Evolutionary conservation across 2,329 filamentous ascomycete genomes (phyloP), one percentile per base, ranked within the genome.

Genomic region (Xenoacremonium recifei): DNA sequence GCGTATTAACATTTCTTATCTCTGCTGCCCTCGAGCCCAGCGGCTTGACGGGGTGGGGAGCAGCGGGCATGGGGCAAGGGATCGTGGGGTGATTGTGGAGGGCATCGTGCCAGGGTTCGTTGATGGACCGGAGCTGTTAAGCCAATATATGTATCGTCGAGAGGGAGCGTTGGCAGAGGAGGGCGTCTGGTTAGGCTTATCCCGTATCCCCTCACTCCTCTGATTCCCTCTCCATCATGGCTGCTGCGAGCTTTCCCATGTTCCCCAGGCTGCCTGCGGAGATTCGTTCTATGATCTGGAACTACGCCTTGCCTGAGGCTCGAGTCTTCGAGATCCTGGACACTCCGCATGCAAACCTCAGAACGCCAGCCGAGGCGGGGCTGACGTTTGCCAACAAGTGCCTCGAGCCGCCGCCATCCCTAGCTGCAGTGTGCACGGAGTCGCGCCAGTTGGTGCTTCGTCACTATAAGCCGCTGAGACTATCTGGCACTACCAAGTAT

Each of bases 261-360:
- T 53, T 54, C 27, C 20, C 20, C 25, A 50, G 37, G 17, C 29
- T 50, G 7, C 54, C 48, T 12, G 42, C 43, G 23, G 48, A 53
- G 50, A 38, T 54, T 32, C 43, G 50, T 29, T 45, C 40, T n/a
- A 55, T 52, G 40, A 37, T 49, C 15, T 50, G 51, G 49, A 36
- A 25, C 33, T 40, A 45, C 32, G 44, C 49, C 27, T 42, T 55
- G 19, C 48, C 42, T n/a, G 51, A 48, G 21, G 41, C 48, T 21
- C 46, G 43, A 40, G 45, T 52, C 30, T 53, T 53, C 21, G 51
- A 57, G 29, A 42, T 57, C 11, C 38, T 53, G 25, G 50, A 53
- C 29, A 42, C 46, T 25, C 50, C 51, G 31, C 36, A 43, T 25
- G 44, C 48, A 31, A 55, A 49, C 18, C 37, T 45, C 40, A 47